phyloP scores from a whole-genome alignment of 352 stramenopile species.

The Phytopythium delawarense region DNA sequence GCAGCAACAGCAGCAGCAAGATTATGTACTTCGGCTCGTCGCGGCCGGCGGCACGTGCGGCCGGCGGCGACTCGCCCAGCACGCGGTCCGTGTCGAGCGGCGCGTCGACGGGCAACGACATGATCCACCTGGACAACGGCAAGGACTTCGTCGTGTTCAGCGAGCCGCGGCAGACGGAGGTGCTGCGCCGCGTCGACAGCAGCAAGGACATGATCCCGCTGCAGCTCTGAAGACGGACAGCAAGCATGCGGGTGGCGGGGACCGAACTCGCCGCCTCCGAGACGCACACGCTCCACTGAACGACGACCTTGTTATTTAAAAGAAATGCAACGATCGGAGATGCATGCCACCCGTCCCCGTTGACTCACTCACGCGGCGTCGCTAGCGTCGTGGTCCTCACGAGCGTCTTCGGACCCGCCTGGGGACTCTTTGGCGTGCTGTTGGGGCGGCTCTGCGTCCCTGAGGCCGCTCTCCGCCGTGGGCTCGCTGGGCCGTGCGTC shows the following conservation, averaged over 20 bases:
- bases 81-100: not conserved
- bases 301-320: not conserved
- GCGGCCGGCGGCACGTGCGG: not conserved
- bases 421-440: not conserved
- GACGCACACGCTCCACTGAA: too few relatives aligned
- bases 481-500: conserved; percentile 11
- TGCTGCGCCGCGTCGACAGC: conserved; percentile 15
- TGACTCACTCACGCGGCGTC: not conserved
- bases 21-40: conserved; percentile 4
- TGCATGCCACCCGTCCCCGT: not conserved
- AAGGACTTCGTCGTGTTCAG: conserved; percentile 47
- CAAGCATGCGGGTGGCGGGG: not conserved
- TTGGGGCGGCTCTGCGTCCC: not conserved
- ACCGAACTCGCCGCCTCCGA: conserved; percentile 7
- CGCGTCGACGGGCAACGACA: conserved; percentile 19
- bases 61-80: not conserved
- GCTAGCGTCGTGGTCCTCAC: not conserved
- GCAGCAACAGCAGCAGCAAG: conserved; percentile 1
- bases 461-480: not conserved
- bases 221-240: conserved; percentile 18
- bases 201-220: conserved; percentile 59
- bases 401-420: not conserved
- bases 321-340: not conserved
- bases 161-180: conserved; percentile 14
- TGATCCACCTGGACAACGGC: conserved; percentile 23